Evolutionary conservation across 2,329 filamentous ascomycete genomes (phyloP).

Genomic region (Didymosphaeria variabile): DNA sequence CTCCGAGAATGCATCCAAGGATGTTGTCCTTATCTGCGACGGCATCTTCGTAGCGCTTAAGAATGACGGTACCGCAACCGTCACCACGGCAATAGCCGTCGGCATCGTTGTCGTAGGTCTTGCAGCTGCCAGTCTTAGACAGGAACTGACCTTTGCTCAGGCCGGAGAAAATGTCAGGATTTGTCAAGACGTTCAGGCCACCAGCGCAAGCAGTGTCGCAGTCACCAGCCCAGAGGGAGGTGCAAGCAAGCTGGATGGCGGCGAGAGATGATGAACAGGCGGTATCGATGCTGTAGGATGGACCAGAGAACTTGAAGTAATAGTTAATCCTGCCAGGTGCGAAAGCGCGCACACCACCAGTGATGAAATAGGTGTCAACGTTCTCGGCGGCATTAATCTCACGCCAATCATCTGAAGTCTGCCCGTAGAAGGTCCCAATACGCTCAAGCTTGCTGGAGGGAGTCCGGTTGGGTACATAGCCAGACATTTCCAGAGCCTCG

Average conservation of each 20-base stretch:
- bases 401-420: conserved; percentile 79
- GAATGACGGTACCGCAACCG: conserved; percentile 74
- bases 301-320: conserved; percentile 79
- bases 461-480: conserved; percentile 76
- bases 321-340: conserved; percentile 75
- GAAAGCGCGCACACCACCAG: conserved; percentile 69
- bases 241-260: conserved; percentile 76
- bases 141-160: conserved; percentile 80
- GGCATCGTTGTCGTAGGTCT: conserved; percentile 81
- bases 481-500: conserved; percentile 82
- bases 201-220: conserved; percentile 84
- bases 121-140: conserved; percentile 78
- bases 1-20: conserved; percentile 78
- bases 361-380: conserved; percentile 74
- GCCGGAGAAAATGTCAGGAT: conserved; percentile 81
- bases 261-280: conserved; percentile 79
- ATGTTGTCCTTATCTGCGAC: conserved; percentile 75
- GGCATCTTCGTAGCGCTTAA: conserved; percentile 84
- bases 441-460: conserved; percentile 71
- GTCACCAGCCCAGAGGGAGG: conserved; percentile 76
- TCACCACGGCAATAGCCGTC: conserved; percentile 87
- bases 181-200: conserved; percentile 80
- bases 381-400: conserved; percentile 78
- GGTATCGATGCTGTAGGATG: conserved; percentile 77
- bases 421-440: conserved; percentile 78